Evolutionary conservation across 164 flowering plant species (phyloP), one percentile per base, ranked within the genome.

Genomic region (Stephania yunnanensis): DNA sequence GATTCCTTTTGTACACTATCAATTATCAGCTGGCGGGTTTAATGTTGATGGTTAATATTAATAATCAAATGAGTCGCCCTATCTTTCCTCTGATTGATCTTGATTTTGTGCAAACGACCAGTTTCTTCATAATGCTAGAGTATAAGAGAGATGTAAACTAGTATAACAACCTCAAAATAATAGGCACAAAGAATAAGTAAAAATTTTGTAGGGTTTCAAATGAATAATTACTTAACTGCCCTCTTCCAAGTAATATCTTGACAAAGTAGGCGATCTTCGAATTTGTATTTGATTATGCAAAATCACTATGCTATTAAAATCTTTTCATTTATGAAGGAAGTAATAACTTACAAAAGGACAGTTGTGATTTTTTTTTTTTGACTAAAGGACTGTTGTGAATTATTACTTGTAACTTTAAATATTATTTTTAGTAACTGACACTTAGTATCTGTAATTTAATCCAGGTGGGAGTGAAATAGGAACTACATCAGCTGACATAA

Each of bases 381-480:
- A 25, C 25, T 25, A n/a, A n/a, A n/a, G n/a, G n/a, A n/a, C n/a
- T n/a, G n/a, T 31, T 31, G 1, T n/a, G 22, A 61, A 22, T 17
- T n/a, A 61, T 61, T 61, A 19, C 66, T 61, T 61, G 42, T 19
- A 61, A 61, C 9, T 36, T 36, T 36, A 36, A 61, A 19, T 61
- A 20, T 61, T 25, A 61, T 61, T 19, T 6, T 61, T 25, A 19
- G 20, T n/a, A 15, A 25, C 66, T 61, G 22, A 61, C 9, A 2
- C 53, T 53, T 72, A 17, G 5, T 36, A 64, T 61, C 70, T 30
- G 36, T 77, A 68, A 78, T 75, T 66, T 83, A 77, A 50, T 81
- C 25, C 88, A 89, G 95, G 93, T 85, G 87, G 82, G 36, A 89
- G 82, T 83, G 89, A 80, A 76, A 65, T 81, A 36, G 87, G 86